These are phyloP conservation scores for Citrus mangshanensis DNA, from an alignment of 345 rosid species.

Conservation along the genomic window DNA sequence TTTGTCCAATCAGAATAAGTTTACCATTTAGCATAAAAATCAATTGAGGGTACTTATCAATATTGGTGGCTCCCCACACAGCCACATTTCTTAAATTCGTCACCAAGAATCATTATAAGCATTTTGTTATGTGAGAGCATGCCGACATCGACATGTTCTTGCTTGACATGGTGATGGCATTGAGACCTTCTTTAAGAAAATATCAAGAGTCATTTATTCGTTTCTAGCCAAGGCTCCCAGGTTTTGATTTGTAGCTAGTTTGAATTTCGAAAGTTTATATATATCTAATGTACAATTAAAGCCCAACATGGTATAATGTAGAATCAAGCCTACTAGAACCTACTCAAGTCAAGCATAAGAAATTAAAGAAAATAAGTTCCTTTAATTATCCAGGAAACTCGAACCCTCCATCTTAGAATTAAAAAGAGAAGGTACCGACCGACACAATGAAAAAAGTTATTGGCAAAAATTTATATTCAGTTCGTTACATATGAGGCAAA, in stretches of 20 bases:
- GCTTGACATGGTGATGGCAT: conserved; percentile 17
- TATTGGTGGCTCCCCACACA: conserved; percentile 17
- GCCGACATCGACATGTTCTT: conserved; percentile 23
- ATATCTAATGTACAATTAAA: too few relatives aligned
- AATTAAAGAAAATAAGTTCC: too few relatives aligned
- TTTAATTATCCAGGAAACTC: too few relatives aligned
- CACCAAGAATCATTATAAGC: conserved; percentile 27
- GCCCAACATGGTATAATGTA: too few relatives aligned
- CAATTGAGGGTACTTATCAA: not conserved
- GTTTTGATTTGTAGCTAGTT: not conserved
- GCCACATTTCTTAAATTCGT: conserved; percentile 9
- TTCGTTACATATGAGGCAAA: too few relatives aligned
- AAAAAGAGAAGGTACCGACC: fast-evolving
- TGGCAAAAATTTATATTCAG: too few relatives aligned
- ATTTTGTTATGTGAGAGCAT: conserved; percentile 14
- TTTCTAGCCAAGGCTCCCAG: not conserved
- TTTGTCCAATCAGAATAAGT: conserved; percentile 12
- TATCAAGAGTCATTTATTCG: not conserved
- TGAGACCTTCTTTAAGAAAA: conserved; percentile 9
- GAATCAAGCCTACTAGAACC: too few relatives aligned
- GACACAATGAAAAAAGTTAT: too few relatives aligned
- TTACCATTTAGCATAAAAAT: not conserved
- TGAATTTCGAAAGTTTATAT: not conserved
- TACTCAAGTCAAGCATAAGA: too few relatives aligned
- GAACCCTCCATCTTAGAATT: too few relatives aligned